Conservation (phyloP, 2,329 filamentous ascomycete species). For the Macrophomina pseudophaseolina region DNA sequence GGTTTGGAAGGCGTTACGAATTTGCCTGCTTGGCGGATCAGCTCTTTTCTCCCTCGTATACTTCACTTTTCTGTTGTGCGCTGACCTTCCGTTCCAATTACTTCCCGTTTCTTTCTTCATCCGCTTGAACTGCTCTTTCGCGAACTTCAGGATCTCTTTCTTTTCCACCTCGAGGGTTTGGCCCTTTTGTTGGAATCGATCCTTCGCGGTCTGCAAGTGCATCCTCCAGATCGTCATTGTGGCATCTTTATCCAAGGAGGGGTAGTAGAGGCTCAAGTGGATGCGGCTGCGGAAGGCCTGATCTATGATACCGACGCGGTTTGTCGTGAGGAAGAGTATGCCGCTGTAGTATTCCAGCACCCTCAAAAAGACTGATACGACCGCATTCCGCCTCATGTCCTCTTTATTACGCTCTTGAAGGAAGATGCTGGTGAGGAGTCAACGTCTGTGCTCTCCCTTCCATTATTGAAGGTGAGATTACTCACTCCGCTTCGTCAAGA, state of each 20-base stretch:
- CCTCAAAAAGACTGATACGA: slow-evolving; percentile 36
- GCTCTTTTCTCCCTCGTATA: neutral
- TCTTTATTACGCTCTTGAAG: slow-evolving; percentile 54
- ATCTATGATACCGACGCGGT: slow-evolving; percentile 39
- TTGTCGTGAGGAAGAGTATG: slow-evolving; percentile 43
- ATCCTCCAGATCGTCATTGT: neutral
- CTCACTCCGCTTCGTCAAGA: slow-evolving; percentile 23
- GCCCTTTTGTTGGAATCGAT: neutral
- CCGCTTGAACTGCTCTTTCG: neutral
- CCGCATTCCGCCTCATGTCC: slow-evolving; percentile 56
- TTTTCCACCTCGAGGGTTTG: neutral
- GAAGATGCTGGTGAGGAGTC: slow-evolving; percentile 45
- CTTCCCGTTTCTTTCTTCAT: neutral
- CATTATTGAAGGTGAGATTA: too few relatives aligned
- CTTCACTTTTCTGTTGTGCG: neutral
- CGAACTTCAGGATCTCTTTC: neutral
- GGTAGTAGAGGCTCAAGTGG: slow-evolving; percentile 39
- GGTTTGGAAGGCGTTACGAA: slow-evolving; percentile 33
- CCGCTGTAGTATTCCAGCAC: slow-evolving; percentile 30
- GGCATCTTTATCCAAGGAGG: neutral
- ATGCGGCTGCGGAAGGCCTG: slow-evolving; percentile 39
- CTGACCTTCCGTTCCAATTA: neutral
- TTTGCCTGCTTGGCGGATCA: slow-evolving; percentile 26
- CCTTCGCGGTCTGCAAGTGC: neutral
- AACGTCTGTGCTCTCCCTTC: neutral